Evolutionary conservation across 345 rosid genomes (phyloP).

Genomic region (Eucalyptus decipiens): DNA sequence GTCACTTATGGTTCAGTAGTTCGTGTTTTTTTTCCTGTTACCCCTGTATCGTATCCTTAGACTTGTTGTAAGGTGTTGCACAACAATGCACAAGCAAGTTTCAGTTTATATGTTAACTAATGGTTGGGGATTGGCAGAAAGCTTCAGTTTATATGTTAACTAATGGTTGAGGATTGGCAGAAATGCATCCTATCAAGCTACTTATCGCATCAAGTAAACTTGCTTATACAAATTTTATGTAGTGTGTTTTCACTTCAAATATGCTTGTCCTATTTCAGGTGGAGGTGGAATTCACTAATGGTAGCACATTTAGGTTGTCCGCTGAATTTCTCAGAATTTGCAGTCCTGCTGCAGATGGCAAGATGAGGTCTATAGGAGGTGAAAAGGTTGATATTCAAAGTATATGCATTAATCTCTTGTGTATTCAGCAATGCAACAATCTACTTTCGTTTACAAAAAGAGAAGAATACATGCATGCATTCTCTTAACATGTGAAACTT

Average conservation of each 20-base stretch:
- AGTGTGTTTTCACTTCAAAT: not conserved
- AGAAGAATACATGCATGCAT: not conserved
- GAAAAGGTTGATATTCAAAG: constrained; percentile 45
- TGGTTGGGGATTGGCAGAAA: not conserved
- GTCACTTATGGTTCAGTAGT: not conserved
- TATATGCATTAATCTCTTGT: not conserved
- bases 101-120: not conserved
- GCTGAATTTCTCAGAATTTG: constrained; percentile 70
- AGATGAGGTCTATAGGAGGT: constrained; percentile 69
- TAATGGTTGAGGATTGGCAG: not conserved
- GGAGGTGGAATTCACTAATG: constrained; percentile 67
- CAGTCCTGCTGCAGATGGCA: constrained; percentile 91
- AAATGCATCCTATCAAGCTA: not conserved
- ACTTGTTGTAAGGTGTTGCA: not conserved
- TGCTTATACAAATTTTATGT: not conserved
- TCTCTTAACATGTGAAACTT: not conserved
- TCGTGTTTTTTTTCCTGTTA: not conserved
- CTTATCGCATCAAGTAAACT: not conserved
- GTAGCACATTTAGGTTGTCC: constrained; percentile 44
- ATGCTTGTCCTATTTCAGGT: constrained; percentile 29
- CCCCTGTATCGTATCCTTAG: not conserved
- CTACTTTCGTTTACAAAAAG: not conserved
- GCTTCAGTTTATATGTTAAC: not conserved
- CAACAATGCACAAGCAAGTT: not conserved
- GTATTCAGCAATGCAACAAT: not conserved